Base-by-base conservation (phyloP, 495 filamentous ascomycete species). In the Aspergillus conjunctus region DNA sequence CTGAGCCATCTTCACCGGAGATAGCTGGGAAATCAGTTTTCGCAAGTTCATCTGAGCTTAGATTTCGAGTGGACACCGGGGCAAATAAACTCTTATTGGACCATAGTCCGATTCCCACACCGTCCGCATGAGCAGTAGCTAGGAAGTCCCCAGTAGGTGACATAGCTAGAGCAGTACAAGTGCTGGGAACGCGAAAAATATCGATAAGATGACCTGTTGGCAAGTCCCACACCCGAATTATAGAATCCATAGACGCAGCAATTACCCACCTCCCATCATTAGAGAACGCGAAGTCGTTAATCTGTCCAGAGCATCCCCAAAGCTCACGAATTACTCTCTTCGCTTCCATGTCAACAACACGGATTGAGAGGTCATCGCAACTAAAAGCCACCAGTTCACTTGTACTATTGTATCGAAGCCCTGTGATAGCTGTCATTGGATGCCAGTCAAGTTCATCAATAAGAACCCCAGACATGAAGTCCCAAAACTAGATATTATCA, bases 201-300 rank as follows among this genome's bases (percentile, higher is more conserved):
- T 98, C 94, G 66, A 98, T 92, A 12, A 98, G 81, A 76, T 98
- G 94, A 4, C 91, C 91, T 0, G 94, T 98, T 11, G 94, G 93
- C 26, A 99, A 77, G 75, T 99, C 94, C 93, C 94, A 99, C 2
- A 97, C 84, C 50, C 94, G 85, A 37, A 99, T 77, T 44, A 89
- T 75, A 12, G 85, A 87, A 73, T 97, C 93, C 71, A 89, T 87
- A 6, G 90, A 91, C 11, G 92, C 89, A 17, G 92, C 91, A 56
- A 97, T 81, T 63, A 99, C 88, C 95, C 94, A 98, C 41, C 92
- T 82, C 22, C 92, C 94, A 72, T 98, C 92, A 62, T 88, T 89
- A 14, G 94, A 98, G 73, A 98, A 98, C 60, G 85, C 87, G 66
- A 93, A 91, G 71, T 96, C 91, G 67, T 88, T 91, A 61, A 96